Evolutionary conservation across 495 filamentous ascomycete genomes (phyloP).

Genomic region (Podospora conica): DNA sequence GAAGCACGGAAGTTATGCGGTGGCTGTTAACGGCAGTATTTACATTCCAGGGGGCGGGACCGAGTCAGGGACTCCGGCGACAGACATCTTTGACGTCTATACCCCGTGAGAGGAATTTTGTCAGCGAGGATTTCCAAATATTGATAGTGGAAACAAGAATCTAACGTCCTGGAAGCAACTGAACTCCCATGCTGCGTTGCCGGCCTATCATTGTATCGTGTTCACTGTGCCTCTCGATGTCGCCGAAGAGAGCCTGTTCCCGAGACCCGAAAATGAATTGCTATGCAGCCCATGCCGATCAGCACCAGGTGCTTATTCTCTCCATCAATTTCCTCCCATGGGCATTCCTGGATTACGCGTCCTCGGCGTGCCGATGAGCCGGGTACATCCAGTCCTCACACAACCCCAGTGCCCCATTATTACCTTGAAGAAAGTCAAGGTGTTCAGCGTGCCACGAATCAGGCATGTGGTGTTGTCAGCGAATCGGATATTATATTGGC

Average conservation of each 20-base stretch:
- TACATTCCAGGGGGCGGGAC: conserved; percentile 30
- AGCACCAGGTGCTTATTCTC: background rate
- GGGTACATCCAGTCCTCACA: background rate
- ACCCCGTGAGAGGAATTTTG: background rate
- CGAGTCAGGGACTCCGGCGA: conserved; percentile 17
- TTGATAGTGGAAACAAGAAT: background rate
- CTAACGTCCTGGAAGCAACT: too few relatives aligned
- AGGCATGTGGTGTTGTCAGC: background rate
- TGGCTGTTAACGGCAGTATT: conserved; percentile 23
- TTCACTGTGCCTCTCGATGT: background rate
- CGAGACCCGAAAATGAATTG: too few relatives aligned
- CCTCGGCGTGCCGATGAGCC: background rate
- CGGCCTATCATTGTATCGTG: too few relatives aligned
- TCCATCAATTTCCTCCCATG: background rate
- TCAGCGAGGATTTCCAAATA: background rate
- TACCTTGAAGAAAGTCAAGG: background rate
- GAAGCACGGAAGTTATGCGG: conserved; percentile 34
- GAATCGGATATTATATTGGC: background rate
- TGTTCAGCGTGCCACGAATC: background rate
- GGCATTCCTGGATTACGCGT: background rate
- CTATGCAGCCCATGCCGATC: too few relatives aligned
- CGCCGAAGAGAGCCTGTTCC: too few relatives aligned
- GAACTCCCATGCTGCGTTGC: too few relatives aligned
- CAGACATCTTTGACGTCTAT: conserved; percentile 24
- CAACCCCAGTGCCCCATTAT: background rate